Evolutionary conservation across 192 early-diverging fungal genomes (phyloP), one percentile per base, ranked within the genome.

Genomic region (Coemansia sp.): DNA sequence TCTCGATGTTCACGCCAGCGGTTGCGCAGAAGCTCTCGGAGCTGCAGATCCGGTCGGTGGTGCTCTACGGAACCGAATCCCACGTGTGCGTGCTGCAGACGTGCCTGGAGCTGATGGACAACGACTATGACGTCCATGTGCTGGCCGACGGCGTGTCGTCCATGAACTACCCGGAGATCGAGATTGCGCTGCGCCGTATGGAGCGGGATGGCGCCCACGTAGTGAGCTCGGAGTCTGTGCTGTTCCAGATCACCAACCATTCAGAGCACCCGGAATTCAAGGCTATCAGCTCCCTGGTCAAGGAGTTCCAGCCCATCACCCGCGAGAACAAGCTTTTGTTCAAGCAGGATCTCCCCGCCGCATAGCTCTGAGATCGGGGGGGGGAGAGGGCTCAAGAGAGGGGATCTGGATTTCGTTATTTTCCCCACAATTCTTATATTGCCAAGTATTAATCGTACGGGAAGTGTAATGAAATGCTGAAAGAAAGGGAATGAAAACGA

Each of bases 71-170:
- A 18, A 93, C 95, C 62, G 96, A 98, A 87, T 86, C 93, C 15
- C 97, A 99, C 71, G 96, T 99, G 6, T 99, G 97, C 71, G 90
- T 99, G 6, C 66, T 94, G 43, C 97, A 99, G 80, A 98, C 97
- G 14, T 91, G 93, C 23, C 83, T 99, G 74, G 97, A 98, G 53
- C 69, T 99, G 26, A 66, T 95, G 45, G 89, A 92, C 33, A 74
- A 86, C 26, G 78, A 90, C 59, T 88, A 87, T 65, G 87, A 92
- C 63, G 95, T 96, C 49, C 90, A 93, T 68, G 91, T 99, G n/a
- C 74, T 98, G 62, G 88, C 92, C 1, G 96, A 98, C 75, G 97
- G 93, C 35, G 92, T 99, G 16, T 95, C 94, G 20, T 96, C 94
- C 33, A 89, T 89, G 74, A 92, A 93, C 52, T 62, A 76, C 24